Percentiles rank a stretch among this genome's conserved stretches.
Evolutionary conservation across 2,329 filamentous ascomycete genomes (phyloP).

Genomic region (Fusarium cyanostomum): DNA sequence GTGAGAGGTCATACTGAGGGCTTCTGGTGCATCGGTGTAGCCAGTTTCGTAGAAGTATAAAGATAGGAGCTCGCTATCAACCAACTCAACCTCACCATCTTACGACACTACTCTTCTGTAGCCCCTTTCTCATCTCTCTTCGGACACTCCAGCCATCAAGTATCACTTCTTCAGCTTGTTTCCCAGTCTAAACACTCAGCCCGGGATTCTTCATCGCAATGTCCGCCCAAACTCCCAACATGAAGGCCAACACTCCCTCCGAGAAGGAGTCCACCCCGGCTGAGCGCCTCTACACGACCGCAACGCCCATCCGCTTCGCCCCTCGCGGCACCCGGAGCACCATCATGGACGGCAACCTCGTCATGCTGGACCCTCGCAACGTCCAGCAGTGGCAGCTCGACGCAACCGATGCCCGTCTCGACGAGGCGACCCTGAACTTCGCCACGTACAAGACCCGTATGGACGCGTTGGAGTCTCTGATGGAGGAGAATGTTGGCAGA

Average conservation of each 20-base stretch:
- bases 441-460: neutral
- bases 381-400: conserved; percentile 15
- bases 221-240: neutral
- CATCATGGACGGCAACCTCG: neutral
- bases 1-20: too few species aligned
- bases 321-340: neutral
- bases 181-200: neutral
- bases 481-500: neutral
- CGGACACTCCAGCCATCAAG: neutral
- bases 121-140: neutral
- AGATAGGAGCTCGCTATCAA: neutral
- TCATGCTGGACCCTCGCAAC: neutral
- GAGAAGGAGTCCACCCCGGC: neutral
- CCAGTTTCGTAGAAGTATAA: neutral
- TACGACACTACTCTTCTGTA: too few species aligned
- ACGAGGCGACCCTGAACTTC: neutral
- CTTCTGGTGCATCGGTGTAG: too few species aligned
- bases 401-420: neutral
- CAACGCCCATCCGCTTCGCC: neutral
- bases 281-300: neutral
- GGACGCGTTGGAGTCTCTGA: neutral
- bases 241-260: neutral
- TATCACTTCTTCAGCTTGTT: neutral
- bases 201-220: neutral
- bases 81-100: neutral